These are phyloP conservation scores for Sugiyamaella smithiae DNA, from an alignment of 805 yeast genomes.

Conservation along the genomic window DNA sequence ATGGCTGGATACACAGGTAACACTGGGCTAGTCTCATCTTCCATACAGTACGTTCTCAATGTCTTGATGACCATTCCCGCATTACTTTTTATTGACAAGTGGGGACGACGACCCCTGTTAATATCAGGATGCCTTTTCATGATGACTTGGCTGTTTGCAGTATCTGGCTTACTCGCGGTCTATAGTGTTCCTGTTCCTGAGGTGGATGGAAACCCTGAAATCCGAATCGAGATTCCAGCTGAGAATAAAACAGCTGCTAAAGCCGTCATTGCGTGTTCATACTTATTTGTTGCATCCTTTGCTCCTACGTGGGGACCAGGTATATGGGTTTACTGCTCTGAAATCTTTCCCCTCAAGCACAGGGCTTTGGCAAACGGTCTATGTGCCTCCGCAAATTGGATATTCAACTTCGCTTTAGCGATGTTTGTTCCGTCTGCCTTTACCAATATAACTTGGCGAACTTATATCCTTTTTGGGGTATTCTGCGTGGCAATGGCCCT, in stretches of 20 bases:
- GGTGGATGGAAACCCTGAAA: slow-evolving; percentile 35
- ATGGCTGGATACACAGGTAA: slow-evolving; percentile 60
- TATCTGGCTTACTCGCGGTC: slow-evolving; percentile 46
- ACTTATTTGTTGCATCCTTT: slow-evolving; percentile 67
- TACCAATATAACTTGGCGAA: slow-evolving; percentile 50
- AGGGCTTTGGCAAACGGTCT: slow-evolving; percentile 54
- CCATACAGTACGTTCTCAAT: slow-evolving; percentile 58
- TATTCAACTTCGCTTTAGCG: slow-evolving; percentile 51
- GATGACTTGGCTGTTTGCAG: slow-evolving; percentile 61
- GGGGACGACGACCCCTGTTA: slow-evolving; percentile 64
- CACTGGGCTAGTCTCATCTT: slow-evolving; percentile 52
- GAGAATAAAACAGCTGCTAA: slow-evolving; percentile 41
- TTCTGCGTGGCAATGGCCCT: slow-evolving; percentile 48
- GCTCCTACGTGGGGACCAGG: slow-evolving; percentile 80
- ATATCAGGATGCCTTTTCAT: slow-evolving; percentile 61
- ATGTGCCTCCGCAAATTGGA: slow-evolving; percentile 41
- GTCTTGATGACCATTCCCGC: slow-evolving; percentile 60
- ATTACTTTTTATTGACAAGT: slow-evolving; percentile 53
- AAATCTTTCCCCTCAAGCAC: slow-evolving; percentile 43
- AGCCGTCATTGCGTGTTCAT: slow-evolving; percentile 50
- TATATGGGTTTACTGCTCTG: slow-evolving; percentile 50
- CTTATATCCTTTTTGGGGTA: slow-evolving; percentile 59
- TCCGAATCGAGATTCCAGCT: slow-evolving; percentile 30
- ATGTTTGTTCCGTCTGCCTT: slow-evolving; percentile 56
- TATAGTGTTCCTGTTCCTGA: slow-evolving; percentile 25